phyloP scores from a whole-genome alignment of 179 eudicot genomes.

The Drosera spatulata region DNA sequence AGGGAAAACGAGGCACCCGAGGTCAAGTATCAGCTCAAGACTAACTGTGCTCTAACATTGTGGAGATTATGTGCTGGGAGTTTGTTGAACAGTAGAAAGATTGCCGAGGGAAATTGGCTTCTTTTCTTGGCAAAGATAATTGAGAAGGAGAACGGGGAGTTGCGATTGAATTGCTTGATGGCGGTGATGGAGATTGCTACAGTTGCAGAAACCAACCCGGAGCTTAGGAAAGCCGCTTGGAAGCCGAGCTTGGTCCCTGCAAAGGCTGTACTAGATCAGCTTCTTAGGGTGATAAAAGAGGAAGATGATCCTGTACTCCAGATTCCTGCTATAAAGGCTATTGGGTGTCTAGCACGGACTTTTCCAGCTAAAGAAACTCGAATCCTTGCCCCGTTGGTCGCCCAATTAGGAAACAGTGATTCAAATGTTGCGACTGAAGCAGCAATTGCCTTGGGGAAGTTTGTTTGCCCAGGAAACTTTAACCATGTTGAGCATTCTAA shows the following conservation, averaged over 20 bases:
- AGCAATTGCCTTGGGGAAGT: constrained; percentile 47
- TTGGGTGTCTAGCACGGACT: constrained; percentile 56
- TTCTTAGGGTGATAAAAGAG: constrained; percentile 43
- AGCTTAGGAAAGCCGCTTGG: constrained; percentile 53
- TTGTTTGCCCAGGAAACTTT: constrained; percentile 43
- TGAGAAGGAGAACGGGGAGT: constrained; percentile 40
- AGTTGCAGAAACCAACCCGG: constrained; percentile 49
- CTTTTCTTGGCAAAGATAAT: constrained; percentile 52
- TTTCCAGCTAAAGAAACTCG: constrained; percentile 60
- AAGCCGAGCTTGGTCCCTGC: constrained; percentile 55
- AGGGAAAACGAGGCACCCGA: constrained; percentile 40
- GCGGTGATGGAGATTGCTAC: constrained; percentile 55
- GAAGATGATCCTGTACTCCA: constrained; percentile 22
- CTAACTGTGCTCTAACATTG: constrained; percentile 40
- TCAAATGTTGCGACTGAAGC: constrained; percentile 41
- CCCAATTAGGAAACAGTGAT: constrained; percentile 33
- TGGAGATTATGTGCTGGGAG: constrained; percentile 45
- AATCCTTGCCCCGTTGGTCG: constrained; percentile 39
- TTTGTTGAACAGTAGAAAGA: constrained; percentile 51
- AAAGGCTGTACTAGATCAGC: constrained; percentile 52
- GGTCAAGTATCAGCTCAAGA: constrained; percentile 37
- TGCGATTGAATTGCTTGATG: constrained; percentile 47
- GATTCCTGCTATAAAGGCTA: constrained; percentile 38
- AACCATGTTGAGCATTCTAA: constrained; percentile 48
- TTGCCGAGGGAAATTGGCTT: constrained; percentile 58